Evolutionary conservation across 164 flowering plant species (phyloP).

Genomic region (Macadamia integrifolia): DNA sequence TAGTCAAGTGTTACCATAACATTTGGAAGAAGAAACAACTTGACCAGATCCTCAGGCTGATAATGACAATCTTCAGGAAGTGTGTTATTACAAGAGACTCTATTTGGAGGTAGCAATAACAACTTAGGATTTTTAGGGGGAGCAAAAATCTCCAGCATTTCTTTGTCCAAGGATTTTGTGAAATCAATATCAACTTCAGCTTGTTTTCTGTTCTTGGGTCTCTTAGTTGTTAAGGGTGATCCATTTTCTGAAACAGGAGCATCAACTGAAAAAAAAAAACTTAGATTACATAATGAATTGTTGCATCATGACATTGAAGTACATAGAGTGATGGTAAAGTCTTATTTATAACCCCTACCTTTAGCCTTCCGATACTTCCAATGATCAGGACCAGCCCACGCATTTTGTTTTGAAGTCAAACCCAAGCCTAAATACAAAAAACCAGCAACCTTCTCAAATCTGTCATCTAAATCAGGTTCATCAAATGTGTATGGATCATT

Average conservation of each 20-base stretch:
- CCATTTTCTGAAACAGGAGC: constrained; percentile 35
- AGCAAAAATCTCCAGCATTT: constrained; percentile 56
- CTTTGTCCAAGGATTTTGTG: constrained; percentile 49
- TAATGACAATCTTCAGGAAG: constrained; percentile 99
- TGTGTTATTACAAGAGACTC: constrained; percentile 47
- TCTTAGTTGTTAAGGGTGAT: constrained; percentile 40
- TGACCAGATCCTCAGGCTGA: constrained; percentile 92
- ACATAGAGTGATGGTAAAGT: background rate
- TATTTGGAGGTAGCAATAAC: constrained; percentile 59
- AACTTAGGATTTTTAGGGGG: constrained; percentile 85
- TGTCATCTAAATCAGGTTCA: constrained; percentile 46
- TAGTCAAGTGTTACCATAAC: constrained; percentile 47
- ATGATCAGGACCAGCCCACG: constrained; percentile 99
- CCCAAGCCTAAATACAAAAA: constrained; percentile 61
- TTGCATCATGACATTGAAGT: background rate
- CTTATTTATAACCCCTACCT: constrained; percentile 31
- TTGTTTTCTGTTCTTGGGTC: constrained; percentile 47
- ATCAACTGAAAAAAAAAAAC: constrained; percentile 39
- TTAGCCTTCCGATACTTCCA: constrained; percentile 84
- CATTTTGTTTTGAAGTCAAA: constrained; percentile 61
- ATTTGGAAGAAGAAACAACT: constrained; percentile 84
- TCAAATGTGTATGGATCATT: constrained; percentile 24
- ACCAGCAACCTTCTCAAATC: constrained; percentile 49
- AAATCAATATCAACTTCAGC: constrained; percentile 61
- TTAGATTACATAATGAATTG: background rate